Percentiles rank a stretch among this genome's conserved stretches.
phyloP scores from a whole-genome alignment of 305 asterid species.

The Striga hermonthica region DNA sequence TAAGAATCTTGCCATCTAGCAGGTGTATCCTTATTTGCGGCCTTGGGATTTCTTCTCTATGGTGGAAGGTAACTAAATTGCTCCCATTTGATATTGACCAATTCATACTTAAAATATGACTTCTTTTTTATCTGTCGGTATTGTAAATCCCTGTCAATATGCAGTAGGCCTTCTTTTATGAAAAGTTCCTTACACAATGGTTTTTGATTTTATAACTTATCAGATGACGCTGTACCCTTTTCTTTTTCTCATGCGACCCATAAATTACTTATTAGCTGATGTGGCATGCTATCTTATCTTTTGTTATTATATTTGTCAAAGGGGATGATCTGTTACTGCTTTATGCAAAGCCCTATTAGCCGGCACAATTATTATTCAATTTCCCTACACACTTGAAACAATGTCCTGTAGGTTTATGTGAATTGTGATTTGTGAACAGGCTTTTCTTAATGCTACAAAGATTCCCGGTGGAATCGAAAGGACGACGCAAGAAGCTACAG shows the following conservation, averaged over 20 bases:
- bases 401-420: background rate
- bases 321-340: no score
- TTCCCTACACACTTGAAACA: constrained; percentile 9
- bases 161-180: constrained; percentile 3
- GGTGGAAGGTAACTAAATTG: constrained; percentile 78
- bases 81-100: constrained; percentile 19
- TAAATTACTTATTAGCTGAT: background rate
- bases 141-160: constrained; percentile 3
- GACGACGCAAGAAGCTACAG: constrained; percentile 92
- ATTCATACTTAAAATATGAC: constrained; percentile 9
- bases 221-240: background rate
- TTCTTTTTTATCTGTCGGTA: background rate
- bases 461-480: constrained; percentile 95
- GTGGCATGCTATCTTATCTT: background rate
- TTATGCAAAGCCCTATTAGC: no score
- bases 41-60: constrained; percentile 88
- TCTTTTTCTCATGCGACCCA: background rate
- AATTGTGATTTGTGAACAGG: constrained; percentile 41
- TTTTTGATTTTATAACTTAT: background rate
- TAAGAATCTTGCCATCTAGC: constrained; percentile 35
- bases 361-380: background rate
- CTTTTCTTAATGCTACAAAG: constrained; percentile 85
- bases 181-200: background rate
- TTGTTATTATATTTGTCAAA: no score
- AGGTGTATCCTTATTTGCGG: constrained; percentile 91